Conservation (phyloP, 2,329 filamentous ascomycete genomes). For the Lachnellula cervina region DNA sequence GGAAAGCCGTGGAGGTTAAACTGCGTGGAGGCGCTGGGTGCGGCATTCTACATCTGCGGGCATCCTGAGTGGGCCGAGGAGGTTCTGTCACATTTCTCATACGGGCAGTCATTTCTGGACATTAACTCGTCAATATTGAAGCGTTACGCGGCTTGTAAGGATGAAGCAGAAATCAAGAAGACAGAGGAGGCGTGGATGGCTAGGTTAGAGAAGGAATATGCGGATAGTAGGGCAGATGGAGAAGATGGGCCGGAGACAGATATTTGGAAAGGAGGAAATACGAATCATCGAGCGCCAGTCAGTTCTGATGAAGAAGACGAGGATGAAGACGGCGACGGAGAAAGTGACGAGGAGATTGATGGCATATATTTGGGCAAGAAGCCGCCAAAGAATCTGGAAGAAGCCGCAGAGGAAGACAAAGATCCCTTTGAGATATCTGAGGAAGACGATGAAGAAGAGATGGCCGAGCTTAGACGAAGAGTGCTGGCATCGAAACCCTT, state of each 20-base stretch:
- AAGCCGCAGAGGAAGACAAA: constrained; percentile 41
- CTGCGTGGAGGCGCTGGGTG: constrained; percentile 90
- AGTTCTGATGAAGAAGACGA: constrained; percentile 50
- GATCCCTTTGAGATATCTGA: constrained; percentile 76
- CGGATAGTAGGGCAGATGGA: constrained; percentile 65
- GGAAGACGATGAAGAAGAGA: constrained; percentile 74
- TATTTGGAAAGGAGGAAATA: constrained; percentile 87
- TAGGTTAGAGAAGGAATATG: constrained; percentile 84
- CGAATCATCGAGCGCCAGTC: constrained; percentile 59
- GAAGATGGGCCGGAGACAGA: constrained; percentile 61
- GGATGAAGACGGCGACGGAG: constrained; percentile 42
- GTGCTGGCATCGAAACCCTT: constrained; percentile 93
- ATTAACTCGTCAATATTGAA: constrained; percentile 83
- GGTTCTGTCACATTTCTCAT: constrained; percentile 78
- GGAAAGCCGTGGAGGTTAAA: constrained; percentile 93
- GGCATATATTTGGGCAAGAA: constrained; percentile 59
- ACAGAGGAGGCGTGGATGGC: constrained; percentile 84
- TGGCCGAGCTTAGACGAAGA: constrained; percentile 85
- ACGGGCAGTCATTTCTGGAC: constrained; percentile 81
- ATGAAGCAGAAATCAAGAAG: constrained; percentile 77
- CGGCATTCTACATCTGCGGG: constrained; percentile 89
- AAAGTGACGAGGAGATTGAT: constrained; percentile 42
- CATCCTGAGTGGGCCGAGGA: constrained; percentile 86
- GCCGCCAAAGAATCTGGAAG: constrained; percentile 36
- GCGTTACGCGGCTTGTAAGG: constrained; percentile 76